Percentiles rank a stretch among this genome's conserved stretches.
These are phyloP conservation scores for Alternaria solani DNA, from an alignment of 2,329 filamentous ascomycete genomes.

Conservation along the genomic window DNA sequence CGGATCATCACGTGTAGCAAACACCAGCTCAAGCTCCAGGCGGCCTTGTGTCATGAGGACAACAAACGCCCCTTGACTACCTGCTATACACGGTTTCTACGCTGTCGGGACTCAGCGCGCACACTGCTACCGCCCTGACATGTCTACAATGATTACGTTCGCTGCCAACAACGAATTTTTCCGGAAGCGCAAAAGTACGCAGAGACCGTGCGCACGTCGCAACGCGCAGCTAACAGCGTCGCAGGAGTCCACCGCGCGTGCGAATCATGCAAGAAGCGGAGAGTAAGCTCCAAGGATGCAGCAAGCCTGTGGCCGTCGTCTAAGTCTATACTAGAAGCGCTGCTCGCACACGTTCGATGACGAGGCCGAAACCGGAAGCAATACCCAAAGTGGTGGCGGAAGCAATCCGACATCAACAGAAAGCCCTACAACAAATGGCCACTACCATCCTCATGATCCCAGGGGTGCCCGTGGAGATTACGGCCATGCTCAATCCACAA, in stretches of 20 bases:
- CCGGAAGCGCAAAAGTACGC: slow-evolving; percentile 53
- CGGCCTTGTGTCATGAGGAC: slow-evolving; percentile 33
- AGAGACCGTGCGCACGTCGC: slow-evolving; percentile 24
- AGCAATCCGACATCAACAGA: slow-evolving; percentile 43
- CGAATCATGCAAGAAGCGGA: slow-evolving; percentile 55
- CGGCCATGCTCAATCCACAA: slow-evolving; percentile 38
- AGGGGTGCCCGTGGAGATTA: slow-evolving; percentile 36
- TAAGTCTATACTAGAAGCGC: slow-evolving; percentile 48
- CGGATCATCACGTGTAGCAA: slow-evolving; percentile 31
- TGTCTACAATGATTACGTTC: slow-evolving; percentile 56
- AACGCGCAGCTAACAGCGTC: slow-evolving; percentile 35
- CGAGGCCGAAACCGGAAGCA: slow-evolving; percentile 46
- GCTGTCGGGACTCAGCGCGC: slow-evolving; percentile 13
- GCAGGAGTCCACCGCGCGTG: slow-evolving; percentile 53
- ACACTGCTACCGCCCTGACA: slow-evolving; percentile 21
- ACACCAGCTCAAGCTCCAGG: slow-evolving; percentile 23
- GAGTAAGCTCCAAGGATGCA: slow-evolving; percentile 39
- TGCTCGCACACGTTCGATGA: slow-evolving; percentile 54
- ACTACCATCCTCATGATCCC: slow-evolving; percentile 38
- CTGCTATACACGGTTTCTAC: slow-evolving; percentile 17
- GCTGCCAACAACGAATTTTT: slow-evolving; percentile 57
- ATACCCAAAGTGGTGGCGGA: slow-evolving; percentile 49
- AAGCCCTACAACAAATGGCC: slow-evolving; percentile 29
- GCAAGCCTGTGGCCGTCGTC: slow-evolving; percentile 22
- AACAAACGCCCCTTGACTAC: slow-evolving; percentile 21